Evolutionary conservation across 2,329 filamentous ascomycete genomes (phyloP).

Genomic region (Epichloe sp.): DNA sequence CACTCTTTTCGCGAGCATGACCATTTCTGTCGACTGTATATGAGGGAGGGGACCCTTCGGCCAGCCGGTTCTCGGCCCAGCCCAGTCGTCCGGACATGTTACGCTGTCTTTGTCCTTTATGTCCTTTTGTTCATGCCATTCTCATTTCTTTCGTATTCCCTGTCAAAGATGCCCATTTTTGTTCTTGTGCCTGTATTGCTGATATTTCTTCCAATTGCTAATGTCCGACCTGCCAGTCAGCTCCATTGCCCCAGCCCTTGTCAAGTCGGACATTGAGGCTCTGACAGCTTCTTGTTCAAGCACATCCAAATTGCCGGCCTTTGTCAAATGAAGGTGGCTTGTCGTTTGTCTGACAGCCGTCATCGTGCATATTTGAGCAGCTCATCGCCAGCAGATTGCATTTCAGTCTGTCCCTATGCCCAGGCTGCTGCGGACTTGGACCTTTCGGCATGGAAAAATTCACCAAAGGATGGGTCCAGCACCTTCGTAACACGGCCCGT

Average conservation of each 20-base stretch:
- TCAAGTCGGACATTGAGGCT: background rate
- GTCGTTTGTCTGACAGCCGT: background rate
- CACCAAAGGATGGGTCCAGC: constrained; percentile 12
- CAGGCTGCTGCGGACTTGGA: background rate
- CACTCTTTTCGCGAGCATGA: background rate
- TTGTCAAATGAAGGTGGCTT: background rate
- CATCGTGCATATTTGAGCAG: background rate
- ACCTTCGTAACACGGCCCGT: constrained; percentile 12
- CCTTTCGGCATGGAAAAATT: constrained; percentile 5
- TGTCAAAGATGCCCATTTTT: background rate
- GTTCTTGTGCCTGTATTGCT: background rate
- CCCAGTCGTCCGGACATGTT: too few relatives aligned
- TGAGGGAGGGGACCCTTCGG: too few relatives aligned
- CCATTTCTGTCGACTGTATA: background rate
- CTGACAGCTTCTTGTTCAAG: background rate
- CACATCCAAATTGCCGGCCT: background rate
- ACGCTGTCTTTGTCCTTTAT: background rate
- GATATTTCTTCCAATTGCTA: background rate
- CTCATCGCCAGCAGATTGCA: background rate
- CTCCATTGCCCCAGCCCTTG: background rate
- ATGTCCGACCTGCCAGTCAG: background rate
- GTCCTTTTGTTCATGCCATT: background rate
- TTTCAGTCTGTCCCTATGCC: background rate
- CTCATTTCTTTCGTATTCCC: background rate
- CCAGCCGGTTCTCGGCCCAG: too few relatives aligned